These are phyloP conservation scores for Tuber brumale DNA, from an alignment of 495 filamentous ascomycete genomes.

Conservation along the genomic window DNA sequence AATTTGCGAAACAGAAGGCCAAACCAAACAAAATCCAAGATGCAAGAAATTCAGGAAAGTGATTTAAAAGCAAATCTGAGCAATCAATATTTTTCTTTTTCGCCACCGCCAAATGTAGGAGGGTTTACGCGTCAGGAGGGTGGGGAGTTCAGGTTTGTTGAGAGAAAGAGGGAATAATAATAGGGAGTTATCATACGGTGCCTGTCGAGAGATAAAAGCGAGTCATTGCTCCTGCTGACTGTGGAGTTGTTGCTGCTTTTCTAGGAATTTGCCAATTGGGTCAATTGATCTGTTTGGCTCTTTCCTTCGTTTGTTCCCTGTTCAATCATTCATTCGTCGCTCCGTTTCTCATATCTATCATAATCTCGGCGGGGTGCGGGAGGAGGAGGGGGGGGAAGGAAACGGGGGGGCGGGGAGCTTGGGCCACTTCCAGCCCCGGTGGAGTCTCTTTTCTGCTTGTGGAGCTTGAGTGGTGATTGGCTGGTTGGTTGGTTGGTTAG, in stretches of 20 bases:
- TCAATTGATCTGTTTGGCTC: background rate
- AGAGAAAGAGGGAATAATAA: background rate
- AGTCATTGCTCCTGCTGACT: background rate
- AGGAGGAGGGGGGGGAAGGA: background rate
- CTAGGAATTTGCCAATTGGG: background rate
- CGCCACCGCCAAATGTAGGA: background rate
- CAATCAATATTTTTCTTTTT: background rate
- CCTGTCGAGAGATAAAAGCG: background rate
- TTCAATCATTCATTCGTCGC: background rate
- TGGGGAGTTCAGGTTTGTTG: background rate
- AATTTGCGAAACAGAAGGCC: background rate
- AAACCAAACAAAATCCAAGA: background rate
- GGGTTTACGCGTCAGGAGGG: constrained; percentile 1
- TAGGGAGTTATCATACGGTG: background rate
- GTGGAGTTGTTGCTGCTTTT: background rate
- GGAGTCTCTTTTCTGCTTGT: background rate
- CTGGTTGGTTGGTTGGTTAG: background rate
- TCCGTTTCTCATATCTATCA: background rate
- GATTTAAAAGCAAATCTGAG: background rate
- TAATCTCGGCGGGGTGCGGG: background rate
- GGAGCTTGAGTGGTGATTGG: background rate
- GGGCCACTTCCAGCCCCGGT: background rate
- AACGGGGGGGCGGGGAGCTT: background rate
- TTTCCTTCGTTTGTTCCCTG: background rate
- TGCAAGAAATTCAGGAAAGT: background rate